phyloP scores from a whole-genome alignment of 148 eudicot species.

The Chenopodium quinoa region DNA sequence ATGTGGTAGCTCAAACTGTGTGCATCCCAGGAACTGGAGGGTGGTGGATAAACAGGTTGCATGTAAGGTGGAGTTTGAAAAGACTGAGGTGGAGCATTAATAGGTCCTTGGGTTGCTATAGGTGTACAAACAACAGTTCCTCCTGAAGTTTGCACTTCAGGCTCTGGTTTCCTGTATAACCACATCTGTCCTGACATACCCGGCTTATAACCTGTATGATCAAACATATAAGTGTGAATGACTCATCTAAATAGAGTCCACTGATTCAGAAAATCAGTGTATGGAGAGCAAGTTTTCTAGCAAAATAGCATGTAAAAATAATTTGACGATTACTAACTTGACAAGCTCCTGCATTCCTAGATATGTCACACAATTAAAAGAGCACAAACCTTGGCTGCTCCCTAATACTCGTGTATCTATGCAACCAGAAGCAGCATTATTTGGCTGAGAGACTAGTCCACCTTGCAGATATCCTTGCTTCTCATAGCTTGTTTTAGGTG shows the following conservation, averaged over 20 bases:
- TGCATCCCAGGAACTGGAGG: conserved; percentile 67
- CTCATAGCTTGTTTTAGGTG: conserved; percentile 64
- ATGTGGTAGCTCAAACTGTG: conserved; percentile 50
- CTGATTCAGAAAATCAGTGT: background rate
- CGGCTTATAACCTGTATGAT: conserved; percentile 34
- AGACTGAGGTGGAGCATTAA: conserved; percentile 48
- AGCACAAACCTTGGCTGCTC: conserved; percentile 28
- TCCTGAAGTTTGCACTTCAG: conserved; percentile 40
- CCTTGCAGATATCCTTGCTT: conserved; percentile 41
- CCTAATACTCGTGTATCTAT: conserved; percentile 40
- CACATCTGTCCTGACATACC: conserved; percentile 48
- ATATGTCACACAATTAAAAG: conserved; percentile 10
- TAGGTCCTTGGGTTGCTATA: conserved; percentile 47
- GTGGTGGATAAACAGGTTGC: conserved; percentile 63
- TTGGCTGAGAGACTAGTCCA: conserved; percentile 45
- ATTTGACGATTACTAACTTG: background rate
- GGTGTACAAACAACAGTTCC: conserved; percentile 38
- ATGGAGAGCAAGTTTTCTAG: background rate
- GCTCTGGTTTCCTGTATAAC: conserved; percentile 53
- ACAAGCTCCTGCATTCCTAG: background rate
- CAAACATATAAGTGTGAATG: conserved; percentile 12
- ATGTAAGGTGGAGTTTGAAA: conserved; percentile 46
- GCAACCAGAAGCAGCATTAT: conserved; percentile 37
- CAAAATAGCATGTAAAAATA: background rate
- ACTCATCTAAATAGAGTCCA: background rate